These are phyloP conservation scores for Rhizopus sp. DNA, from an alignment of 371 early-diverging fungal genomes.

Conservation along the genomic window DNA sequence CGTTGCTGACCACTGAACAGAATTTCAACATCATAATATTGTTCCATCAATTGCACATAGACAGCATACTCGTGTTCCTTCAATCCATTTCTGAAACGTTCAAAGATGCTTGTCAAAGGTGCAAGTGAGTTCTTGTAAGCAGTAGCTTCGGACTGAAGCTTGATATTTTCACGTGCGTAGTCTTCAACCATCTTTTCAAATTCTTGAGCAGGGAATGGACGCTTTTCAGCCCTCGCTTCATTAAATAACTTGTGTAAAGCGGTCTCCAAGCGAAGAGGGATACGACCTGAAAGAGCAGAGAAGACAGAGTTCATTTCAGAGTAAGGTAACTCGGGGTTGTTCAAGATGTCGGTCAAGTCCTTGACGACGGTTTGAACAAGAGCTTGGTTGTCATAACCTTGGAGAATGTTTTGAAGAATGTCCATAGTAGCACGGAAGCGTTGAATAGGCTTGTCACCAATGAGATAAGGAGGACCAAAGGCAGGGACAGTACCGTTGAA, in stretches of 20 bases:
- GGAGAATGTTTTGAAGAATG: conserved; percentile 75
- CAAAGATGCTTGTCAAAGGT: conserved; percentile 70
- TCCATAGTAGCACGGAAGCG: conserved; percentile 66
- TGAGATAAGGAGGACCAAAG: conserved; percentile 74
- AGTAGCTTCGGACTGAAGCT: conserved; percentile 64
- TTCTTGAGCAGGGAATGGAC: conserved; percentile 76
- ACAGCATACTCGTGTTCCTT: conserved; percentile 74
- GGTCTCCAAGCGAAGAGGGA: conserved; percentile 76
- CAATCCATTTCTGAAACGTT: conserved; percentile 77
- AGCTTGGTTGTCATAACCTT: conserved; percentile 87
- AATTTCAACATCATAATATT: conserved; percentile 84
- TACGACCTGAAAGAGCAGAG: conserved; percentile 84
- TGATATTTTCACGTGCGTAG: conserved; percentile 52
- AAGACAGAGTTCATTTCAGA: conserved; percentile 80
- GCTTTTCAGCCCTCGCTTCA: conserved; percentile 38
- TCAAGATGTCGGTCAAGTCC: conserved; percentile 74
- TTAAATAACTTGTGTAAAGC: conserved; percentile 52
- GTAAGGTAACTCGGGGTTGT: conserved; percentile 84
- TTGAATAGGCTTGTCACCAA: conserved; percentile 85
- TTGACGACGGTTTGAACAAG: conserved; percentile 70
- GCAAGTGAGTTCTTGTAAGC: conserved; percentile 62
- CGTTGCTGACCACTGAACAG: conserved; percentile 76
- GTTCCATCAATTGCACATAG: conserved; percentile 76
- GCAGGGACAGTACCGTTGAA: conserved; percentile 87
- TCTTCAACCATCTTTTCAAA: conserved; percentile 68